phyloP scores from a whole-genome alignment of 148 eudicot genomes.

The Polygonum aviculare region DNA sequence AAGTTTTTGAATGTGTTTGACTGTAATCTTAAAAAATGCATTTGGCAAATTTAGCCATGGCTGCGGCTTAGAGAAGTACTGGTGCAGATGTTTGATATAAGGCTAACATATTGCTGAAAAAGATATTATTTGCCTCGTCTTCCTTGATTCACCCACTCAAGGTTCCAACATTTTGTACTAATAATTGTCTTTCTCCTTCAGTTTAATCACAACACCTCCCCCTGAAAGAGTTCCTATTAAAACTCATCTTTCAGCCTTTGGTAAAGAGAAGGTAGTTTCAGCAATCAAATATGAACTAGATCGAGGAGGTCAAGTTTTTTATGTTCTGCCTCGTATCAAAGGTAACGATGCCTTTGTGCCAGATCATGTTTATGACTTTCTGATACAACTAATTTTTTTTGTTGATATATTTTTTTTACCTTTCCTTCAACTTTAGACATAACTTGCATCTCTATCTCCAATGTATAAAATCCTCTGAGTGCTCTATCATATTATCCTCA shows the following conservation, averaged over 20 bases:
- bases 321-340: slow-evolving; percentile 96
- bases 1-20: neutral
- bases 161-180: neutral
- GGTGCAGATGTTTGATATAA: neutral
- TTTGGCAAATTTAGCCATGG: neutral
- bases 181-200: slow-evolving; percentile 19
- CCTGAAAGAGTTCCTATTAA: slow-evolving; percentile 98
- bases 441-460: neutral
- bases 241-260: slow-evolving; percentile 77
- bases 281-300: slow-evolving; percentile 91
- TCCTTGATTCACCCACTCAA: neutral
- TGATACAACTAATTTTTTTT: neutral
- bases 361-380: neutral
- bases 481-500: neutral
- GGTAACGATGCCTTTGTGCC: slow-evolving; percentile 30
- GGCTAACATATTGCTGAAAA: neutral
- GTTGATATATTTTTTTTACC: neutral
- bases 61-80: neutral
- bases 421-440: neutral
- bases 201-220: slow-evolving; percentile 93
- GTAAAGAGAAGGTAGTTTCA: slow-evolving; percentile 64
- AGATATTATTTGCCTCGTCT: neutral
- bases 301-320: slow-evolving; percentile 92
- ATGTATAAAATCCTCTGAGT: neutral
- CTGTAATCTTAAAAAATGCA: neutral